Evolutionary conservation across 495 filamentous ascomycete species (phyloP), one percentile per base, ranked within the genome.

Genomic region (Neurospora africana): DNA sequence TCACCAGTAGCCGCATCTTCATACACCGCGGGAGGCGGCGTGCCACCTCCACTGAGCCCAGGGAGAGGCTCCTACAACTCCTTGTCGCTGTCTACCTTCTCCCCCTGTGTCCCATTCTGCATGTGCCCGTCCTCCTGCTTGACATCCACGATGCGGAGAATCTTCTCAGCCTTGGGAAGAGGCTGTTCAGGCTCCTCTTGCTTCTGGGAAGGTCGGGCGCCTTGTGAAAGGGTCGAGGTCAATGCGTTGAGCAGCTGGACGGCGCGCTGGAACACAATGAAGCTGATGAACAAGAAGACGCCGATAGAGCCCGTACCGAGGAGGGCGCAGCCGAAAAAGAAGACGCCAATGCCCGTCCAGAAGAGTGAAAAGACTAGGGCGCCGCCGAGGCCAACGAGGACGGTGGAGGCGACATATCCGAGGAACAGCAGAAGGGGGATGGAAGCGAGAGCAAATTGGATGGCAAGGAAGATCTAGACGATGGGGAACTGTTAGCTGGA

Each of bases 371-470:
- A 90, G 72, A 89, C 70, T 8, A 92, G 70, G 58, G 86, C 86
- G 47, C 81, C 83, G 74, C 87, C 73, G 43, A 89, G 69, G 35
- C 87, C 83, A 79, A 91, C 84, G 75, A 86, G 73, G 77, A 88
- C 75, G 65, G 87, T 83, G 72, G 84, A 84, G 43, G 87, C 73
- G 73, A 82, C 79, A 82, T 91, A 90, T 74, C 85, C 76, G 70
- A 85, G 35, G 83, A 93, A 92, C 53, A 92, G 79, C 38, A 86
- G 77, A 70, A 92, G 39, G 15, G 91, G 90, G 69, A 91, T 73
- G 65, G 37, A 11, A 30, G 69, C 19, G 69, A 71, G 38, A 37
- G 69, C 17, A 23, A 58, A 7, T 39, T 71, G 69, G 17, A 71
- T 67, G 0, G 53, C 53, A 9, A 65, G 53, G 53, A 65, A 65